Base-by-base conservation (phyloP, 2,329 filamentous ascomycete species). In the Tolypocladium guangdongense region DNA sequence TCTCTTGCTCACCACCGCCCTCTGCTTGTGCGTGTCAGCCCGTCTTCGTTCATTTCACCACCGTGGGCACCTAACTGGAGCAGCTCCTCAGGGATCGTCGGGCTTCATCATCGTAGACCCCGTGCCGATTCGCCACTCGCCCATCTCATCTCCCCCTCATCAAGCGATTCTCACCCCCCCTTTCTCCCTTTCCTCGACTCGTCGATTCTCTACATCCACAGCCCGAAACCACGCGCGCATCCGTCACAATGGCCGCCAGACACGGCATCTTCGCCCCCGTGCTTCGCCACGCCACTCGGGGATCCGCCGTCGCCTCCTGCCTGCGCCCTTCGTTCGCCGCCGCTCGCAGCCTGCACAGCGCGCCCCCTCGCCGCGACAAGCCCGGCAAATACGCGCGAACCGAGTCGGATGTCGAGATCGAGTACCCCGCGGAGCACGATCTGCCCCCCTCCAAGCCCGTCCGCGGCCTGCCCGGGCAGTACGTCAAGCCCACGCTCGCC, bases 401-500 rank as follows among this genome's bases (percentile, higher is more conserved):
- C 11, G 88, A 95, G 64, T 80, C 90, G 50, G 82, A 77, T 53
- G 86, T 95, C 56, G 81, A 83, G 39, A 84, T 93, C 57, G 83
- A 90, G 68, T 90, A 95, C 65, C 90, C 89, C 0, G 80, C 82
- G 38, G 86, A 90, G 63, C 72, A 80, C 53, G 81, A 90, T 56
- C 78, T 93, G 59, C 89, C 90, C 11, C 77, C 80, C 43, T 86
- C 83, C 54, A 74, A 76, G 54, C 85, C 88, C 4, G 82, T 92
- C 8, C 79, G 84, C 58, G 89, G 89, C 49, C 81, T 88, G 51
- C 88, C 88, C 56, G 89, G 88, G 20, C 80, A 85, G 65, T 88
- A 93, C 64, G 87, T 88, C 71, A 90, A 90, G 75, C 85, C 90
- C 30, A 95, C 90, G 0, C 80, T 96, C 32, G 84, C 88, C 36